Conservation (phyloP, 768 basidiomycete genomes). For the Mycena belliarum region DNA sequence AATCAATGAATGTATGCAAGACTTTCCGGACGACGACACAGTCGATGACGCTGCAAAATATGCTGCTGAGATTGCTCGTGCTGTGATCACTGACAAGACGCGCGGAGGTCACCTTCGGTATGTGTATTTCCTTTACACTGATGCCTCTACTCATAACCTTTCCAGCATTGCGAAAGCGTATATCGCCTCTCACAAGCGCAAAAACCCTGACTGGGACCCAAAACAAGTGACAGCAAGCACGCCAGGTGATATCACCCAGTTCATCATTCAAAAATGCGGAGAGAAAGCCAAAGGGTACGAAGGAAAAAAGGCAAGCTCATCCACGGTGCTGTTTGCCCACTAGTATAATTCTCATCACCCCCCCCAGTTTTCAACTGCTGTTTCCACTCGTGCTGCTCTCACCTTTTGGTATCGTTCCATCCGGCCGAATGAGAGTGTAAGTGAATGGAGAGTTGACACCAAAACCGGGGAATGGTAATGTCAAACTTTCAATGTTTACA, state of each 20-base stretch:
- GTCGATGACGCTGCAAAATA: neutral
- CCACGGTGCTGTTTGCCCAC: neutral
- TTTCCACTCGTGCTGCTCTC: constrained; percentile 22
- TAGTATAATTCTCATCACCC: neutral
- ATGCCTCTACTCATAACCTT: neutral
- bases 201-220: neutral
- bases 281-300: neutral
- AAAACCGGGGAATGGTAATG: neutral
- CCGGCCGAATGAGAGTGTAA: constrained; percentile 9
- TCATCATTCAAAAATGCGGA: constrained; percentile 4
- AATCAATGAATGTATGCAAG: neutral
- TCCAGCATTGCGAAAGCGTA: neutral
- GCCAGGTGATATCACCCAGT: neutral
- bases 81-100: neutral
- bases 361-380: constrained; percentile 16
- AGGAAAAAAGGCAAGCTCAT: constrained; percentile 1
- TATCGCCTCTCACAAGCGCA: constrained; percentile 2
- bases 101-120: neutral
- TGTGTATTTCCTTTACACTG: neutral
- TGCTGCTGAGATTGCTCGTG: neutral
- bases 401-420: constrained; percentile 17
- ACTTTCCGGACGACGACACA: neutral
- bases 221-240: neutral
- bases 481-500: neutral
- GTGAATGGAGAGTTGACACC: constrained; percentile 19